These are phyloP conservation scores for Ustulina deusta DNA, from an alignment of 2,329 filamentous ascomycete genomes.

Conservation along the genomic window DNA sequence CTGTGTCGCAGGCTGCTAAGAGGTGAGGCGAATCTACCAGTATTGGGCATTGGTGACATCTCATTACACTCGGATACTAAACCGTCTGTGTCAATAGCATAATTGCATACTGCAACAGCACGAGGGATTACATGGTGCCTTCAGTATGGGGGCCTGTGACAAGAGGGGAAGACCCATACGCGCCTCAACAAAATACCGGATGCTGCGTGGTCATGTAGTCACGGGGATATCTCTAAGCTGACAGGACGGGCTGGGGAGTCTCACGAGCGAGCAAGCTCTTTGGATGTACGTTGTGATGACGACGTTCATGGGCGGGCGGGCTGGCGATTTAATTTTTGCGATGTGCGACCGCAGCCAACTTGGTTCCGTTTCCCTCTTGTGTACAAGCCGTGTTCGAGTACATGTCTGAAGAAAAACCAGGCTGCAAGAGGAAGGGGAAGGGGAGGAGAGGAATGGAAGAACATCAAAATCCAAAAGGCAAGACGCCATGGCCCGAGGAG, in stretches of 20 bases:
- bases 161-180: slow-evolving; percentile 97
- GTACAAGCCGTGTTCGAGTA: slow-evolving; percentile 39
- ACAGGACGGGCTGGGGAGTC: slow-evolving; percentile 29
- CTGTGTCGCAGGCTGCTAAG: slow-evolving; percentile 91
- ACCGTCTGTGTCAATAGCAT: slow-evolving; percentile 69
- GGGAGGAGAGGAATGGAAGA: slow-evolving; percentile 29
- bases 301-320: slow-evolving; percentile 35
- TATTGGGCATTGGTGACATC: neutral
- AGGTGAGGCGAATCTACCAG: slow-evolving; percentile 67
- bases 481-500: slow-evolving; percentile 40
- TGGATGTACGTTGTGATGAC: slow-evolving; percentile 45
- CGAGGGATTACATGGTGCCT: slow-evolving; percentile 98
- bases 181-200: slow-evolving; percentile 89
- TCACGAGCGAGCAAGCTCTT: slow-evolving; percentile 32
- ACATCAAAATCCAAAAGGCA: slow-evolving; percentile 38
- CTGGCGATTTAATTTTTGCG: slow-evolving; percentile 44
- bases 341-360: slow-evolving; percentile 36
- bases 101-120: slow-evolving; percentile 98
- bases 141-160: slow-evolving; percentile 96
- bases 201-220: slow-evolving; percentile 95
- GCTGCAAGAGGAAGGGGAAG: slow-evolving; percentile 30
- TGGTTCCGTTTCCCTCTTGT: slow-evolving; percentile 36
- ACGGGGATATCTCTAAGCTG: slow-evolving; percentile 32
- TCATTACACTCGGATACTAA: slow-evolving; percentile 25
- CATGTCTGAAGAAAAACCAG: slow-evolving; percentile 38